A percentile compares a stretch with the other conserved stretches of the same genome.
Evolutionary conservation across 805 yeast species (phyloP).

Genomic region (Lipomyces japonicus): DNA sequence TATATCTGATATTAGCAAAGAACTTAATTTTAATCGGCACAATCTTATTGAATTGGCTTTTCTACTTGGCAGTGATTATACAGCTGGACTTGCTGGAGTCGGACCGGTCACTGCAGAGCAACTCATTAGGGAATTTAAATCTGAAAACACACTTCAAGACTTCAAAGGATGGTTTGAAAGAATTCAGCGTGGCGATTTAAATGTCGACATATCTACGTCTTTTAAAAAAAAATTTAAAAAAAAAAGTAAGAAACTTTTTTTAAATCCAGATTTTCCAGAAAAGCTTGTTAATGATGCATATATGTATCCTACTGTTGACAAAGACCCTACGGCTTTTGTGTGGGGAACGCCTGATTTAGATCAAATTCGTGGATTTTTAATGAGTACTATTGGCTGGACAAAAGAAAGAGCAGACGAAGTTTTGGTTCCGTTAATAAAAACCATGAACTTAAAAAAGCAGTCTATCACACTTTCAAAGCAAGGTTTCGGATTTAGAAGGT

Average conservation of each 20-base stretch:
- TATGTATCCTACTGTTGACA: slow-evolving; percentile 74
- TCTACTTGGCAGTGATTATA: slow-evolving; percentile 89
- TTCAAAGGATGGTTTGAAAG: slow-evolving; percentile 58
- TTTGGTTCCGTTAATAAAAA: slow-evolving; percentile 77
- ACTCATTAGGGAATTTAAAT: slow-evolving; percentile 76
- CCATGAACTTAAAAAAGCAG: slow-evolving; percentile 56
- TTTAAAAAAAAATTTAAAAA: slow-evolving; percentile 58
- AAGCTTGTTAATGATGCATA: slow-evolving; percentile 68
- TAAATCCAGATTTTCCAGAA: slow-evolving; percentile 70
- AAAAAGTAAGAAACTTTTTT: slow-evolving; percentile 51
- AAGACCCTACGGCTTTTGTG: slow-evolving; percentile 66
- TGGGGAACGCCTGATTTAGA: slow-evolving; percentile 94
- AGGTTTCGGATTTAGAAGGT: slow-evolving; percentile 5
- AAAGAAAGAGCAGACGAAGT: slow-evolving; percentile 74
- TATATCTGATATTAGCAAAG: slow-evolving; percentile 52
- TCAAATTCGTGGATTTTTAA: slow-evolving; percentile 64
- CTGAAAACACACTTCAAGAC: slow-evolving; percentile 41
- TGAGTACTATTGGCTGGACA: slow-evolving; percentile 74
- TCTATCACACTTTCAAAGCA: slow-evolving; percentile 7
- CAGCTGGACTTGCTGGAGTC: slow-evolving; percentile 85
- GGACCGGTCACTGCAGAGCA: slow-evolving; percentile 95
- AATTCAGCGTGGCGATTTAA: slow-evolving; percentile 39
- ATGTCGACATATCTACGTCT: slow-evolving; percentile 45
- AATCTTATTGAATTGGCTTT: slow-evolving; percentile 77
- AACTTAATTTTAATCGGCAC: slow-evolving; percentile 60